phyloP scores from a whole-genome alignment of 176 grass and related monocot genomes.

The Avena atlantica region DNA sequence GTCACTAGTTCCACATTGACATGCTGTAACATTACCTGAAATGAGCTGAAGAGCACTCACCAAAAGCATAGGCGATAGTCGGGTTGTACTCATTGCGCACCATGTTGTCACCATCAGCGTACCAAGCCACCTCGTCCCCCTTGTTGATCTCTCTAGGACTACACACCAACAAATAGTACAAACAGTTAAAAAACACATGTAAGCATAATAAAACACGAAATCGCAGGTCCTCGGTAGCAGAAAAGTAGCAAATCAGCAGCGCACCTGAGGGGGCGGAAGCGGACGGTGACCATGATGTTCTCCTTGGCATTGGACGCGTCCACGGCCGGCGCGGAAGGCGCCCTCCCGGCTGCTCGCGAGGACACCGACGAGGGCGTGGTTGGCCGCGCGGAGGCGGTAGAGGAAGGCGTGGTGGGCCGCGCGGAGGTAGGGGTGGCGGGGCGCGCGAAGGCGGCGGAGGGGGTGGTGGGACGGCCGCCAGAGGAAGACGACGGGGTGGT shows the following conservation, averaged over 20 bases:
- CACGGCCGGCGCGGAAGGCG: constrained; percentile 39
- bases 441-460: constrained; percentile 63
- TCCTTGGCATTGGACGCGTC: constrained; percentile 88
- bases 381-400: constrained; percentile 47
- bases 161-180: constrained; percentile 2
- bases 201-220: constrained; percentile 25
- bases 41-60: constrained; percentile 54
- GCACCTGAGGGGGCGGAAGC: constrained; percentile 95
- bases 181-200: neutral
- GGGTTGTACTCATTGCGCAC: constrained; percentile 91
- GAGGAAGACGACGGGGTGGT: constrained; percentile 64
- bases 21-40: neutral
- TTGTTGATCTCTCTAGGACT: constrained; percentile 97
- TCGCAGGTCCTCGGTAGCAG: neutral
- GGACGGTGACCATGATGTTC: constrained; percentile 95
- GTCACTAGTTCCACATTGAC: constrained; percentile 3
- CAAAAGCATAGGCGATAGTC: constrained; percentile 86
- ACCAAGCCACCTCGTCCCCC: constrained; percentile 97
- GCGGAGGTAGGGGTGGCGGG: constrained; percentile 57
- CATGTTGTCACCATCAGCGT: constrained; percentile 85
- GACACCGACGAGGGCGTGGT: constrained; percentile 62
- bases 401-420: constrained; percentile 55
- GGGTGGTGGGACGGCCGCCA: constrained; percentile 42
- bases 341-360: constrained; percentile 39
- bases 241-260: neutral